Conservation (phyloP, 306 rosid species). For the Inga leiocalycina region DNA sequence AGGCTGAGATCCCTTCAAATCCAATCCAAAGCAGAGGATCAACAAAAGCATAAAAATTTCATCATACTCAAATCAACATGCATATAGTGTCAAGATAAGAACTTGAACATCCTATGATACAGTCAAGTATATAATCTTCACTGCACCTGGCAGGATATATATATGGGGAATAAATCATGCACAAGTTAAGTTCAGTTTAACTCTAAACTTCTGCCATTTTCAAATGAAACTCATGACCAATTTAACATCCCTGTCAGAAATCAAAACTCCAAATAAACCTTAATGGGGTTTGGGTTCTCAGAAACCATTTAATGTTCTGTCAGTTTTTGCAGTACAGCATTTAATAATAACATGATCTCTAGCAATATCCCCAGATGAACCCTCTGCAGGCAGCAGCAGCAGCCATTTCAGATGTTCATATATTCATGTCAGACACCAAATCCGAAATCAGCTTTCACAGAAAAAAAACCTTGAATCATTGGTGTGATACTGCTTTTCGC, state of each 20-base stretch:
- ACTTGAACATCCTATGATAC: conserved; percentile 22
- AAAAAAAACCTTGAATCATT: not conserved
- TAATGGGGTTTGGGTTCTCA: conserved; percentile 1
- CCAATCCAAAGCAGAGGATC: conserved; percentile 17
- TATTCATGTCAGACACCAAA: not conserved
- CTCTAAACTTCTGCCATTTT: not conserved
- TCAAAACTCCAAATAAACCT: not conserved
- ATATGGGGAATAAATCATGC: not conserved
- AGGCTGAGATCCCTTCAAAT: conserved; percentile 71
- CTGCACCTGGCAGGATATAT: not conserved
- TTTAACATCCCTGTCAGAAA: conserved; percentile 13
- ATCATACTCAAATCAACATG: not conserved
- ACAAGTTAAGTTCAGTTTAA: not conserved
- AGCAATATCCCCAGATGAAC: conserved; percentile 4
- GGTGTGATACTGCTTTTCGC: no score
- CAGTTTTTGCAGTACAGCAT: conserved; percentile 19
- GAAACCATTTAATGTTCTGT: not conserved
- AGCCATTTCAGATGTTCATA: conserved; percentile 14
- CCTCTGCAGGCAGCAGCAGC: conserved; percentile 14
- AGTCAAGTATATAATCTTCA: not conserved
- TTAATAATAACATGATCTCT: conserved; percentile 1
- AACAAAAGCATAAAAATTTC: conserved; percentile 17
- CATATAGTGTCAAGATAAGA: not conserved
- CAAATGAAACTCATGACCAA: conserved; percentile 1
- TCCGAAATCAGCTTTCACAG: not conserved